phyloP scores from a whole-genome alignment of 164 flowering plant genomes.

The Kingdonia uniflora region DNA sequence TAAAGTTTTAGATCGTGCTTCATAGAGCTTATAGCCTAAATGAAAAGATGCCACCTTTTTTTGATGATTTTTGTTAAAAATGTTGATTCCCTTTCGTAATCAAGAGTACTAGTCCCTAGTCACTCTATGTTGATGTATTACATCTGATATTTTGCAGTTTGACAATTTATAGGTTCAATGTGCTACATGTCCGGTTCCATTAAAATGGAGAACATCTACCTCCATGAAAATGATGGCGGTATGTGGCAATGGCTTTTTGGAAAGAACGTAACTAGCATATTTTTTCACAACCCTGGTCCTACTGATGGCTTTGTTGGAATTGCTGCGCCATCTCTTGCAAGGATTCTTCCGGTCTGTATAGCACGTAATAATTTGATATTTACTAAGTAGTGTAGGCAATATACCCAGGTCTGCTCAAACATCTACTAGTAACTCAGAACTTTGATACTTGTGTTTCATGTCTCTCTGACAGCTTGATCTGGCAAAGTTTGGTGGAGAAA shows the following conservation, averaged over 20 bases:
- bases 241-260: conserved; percentile 97
- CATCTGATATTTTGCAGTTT: too few species aligned
- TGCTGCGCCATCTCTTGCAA: conserved; percentile 91
- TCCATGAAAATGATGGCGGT: conserved; percentile 87
- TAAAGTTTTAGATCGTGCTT: too few species aligned
- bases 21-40: too few species aligned
- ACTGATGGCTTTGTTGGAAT: conserved; percentile 93
- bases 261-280: conserved; percentile 56
- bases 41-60: too few species aligned
- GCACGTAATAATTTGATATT: too few species aligned
- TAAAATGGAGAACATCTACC: conserved; percentile 74
- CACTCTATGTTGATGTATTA: too few species aligned
- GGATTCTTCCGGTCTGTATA: conserved; percentile 77
- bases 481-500: conserved; percentile 84
- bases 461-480: conserved; percentile 63
- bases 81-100: too few species aligned
- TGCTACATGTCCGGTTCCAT: conserved; percentile 92
- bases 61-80: too few species aligned
- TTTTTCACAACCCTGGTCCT: conserved; percentile 61
- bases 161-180: conserved; percentile 62
- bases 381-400: too few species aligned
- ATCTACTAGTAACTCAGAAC: not conserved
- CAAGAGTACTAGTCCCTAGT: too few species aligned
- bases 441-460: conserved; percentile 5
- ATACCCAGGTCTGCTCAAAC: not conserved